Percentiles rank a stretch among this genome's conserved stretches.
These are phyloP conservation scores for Sclerotinia minor DNA, from an alignment of 2,329 filamentous ascomycete genomes.

Conservation along the genomic window DNA sequence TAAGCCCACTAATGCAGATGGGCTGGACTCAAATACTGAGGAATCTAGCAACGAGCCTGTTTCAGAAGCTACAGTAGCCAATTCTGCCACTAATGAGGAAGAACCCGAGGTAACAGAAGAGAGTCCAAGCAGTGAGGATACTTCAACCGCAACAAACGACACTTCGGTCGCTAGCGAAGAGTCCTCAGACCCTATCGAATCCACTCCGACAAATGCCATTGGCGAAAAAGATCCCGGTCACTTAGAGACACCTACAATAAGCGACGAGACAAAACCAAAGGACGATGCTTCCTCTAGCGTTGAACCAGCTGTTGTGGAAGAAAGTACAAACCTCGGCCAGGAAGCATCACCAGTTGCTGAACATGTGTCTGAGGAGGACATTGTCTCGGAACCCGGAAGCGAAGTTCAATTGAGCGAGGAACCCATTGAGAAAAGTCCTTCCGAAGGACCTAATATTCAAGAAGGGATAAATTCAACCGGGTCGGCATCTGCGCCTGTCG, in stretches of 20 bases:
- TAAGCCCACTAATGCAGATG: neutral
- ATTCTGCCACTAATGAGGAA: neutral
- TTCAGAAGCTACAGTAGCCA: neutral
- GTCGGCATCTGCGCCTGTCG: neutral
- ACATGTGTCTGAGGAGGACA: neutral
- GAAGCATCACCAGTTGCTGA: slow-evolving; percentile 1
- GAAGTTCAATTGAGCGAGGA: neutral
- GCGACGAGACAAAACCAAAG: neutral
- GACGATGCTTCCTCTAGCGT: neutral
- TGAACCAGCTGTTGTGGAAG: neutral
- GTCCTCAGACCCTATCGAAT: neutral
- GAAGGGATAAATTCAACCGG: neutral
- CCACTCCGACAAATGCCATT: neutral
- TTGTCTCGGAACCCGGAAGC: neutral
- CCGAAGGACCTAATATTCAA: neutral
- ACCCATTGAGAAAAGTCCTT: neutral
- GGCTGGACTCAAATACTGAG: neutral
- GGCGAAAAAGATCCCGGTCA: neutral
- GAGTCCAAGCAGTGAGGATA: neutral
- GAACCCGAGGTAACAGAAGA: neutral
- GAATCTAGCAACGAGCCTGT: neutral
- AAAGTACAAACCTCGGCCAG: neutral
- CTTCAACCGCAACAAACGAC: neutral
- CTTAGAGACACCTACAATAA: neutral
- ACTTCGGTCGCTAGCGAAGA: neutral